Evolutionary conservation across 306 rosid species (phyloP), one percentile per base, ranked within the genome.

Genomic region (Cucurbita ficifolia): DNA sequence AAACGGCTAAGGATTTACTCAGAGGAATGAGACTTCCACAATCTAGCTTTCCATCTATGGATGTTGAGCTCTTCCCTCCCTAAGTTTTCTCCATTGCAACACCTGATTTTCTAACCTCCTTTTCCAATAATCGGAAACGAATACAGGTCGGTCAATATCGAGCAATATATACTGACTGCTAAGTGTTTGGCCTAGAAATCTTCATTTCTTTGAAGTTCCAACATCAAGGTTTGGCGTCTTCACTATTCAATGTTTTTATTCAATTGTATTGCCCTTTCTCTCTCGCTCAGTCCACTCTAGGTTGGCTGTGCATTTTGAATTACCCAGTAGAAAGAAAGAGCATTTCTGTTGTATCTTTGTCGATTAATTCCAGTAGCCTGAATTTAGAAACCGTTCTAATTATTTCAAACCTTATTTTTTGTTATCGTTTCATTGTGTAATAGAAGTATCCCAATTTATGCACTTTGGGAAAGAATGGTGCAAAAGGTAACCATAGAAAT

Each of bases 1-100:
- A 95, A 86, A 87, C 90, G 9, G 99, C 99, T 0, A 95, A 95
- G 76, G 86, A 85, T 81, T 81, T 95, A 81, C 96, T 95, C 7
- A 83, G 89, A 69, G 99, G 91, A 72, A 95, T 95, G 90, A 88
- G 96, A 81, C 69, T 83, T 0, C 43, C 87, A 80, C 90, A 89
- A 81, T 82, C 91, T 14, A 54, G 82, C 79, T 79, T 70, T 73
- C 96, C 96, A 64, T 76, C 89, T 0, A 84, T 87, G 89, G 99
- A 94, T 78, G 86, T 82, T 42, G 96, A 95, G 83, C 96, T 81
- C 81, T 85, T 95, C 36, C 87, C 97, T 77, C 90, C 96, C 2
- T 89, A 78, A 87, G 49, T 51, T 70, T 69, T 67, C 50, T 24
- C 35, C 39, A 59, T 55, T 50, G 60, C 75, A 2, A 61, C 54